phyloP scores from a whole-genome alignment of 495 filamentous ascomycete species.

The Podospora pseudocomata region DNA sequence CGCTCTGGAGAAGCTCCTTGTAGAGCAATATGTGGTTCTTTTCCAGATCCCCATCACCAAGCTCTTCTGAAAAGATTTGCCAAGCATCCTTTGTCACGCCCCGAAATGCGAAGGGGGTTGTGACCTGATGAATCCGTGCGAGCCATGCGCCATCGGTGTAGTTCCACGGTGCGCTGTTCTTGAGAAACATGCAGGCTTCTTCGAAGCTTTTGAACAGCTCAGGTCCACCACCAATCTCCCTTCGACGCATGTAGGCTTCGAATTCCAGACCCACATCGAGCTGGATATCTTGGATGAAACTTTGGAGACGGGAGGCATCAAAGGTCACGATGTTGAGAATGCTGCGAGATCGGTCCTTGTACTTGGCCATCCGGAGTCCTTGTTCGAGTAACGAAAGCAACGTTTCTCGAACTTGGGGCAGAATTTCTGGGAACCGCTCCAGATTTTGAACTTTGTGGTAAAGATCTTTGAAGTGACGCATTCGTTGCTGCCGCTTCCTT shows the following conservation, averaged over 20 bases:
- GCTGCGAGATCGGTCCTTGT: background rate
- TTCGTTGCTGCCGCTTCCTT: background rate
- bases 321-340: background rate
- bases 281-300: background rate
- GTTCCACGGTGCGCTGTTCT: slow-evolving; percentile 43
- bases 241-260: background rate
- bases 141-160: slow-evolving; percentile 52
- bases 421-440: slow-evolving; percentile 1
- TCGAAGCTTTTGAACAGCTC: slow-evolving; percentile 38
- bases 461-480: background rate
- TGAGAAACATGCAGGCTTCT: slow-evolving; percentile 43
- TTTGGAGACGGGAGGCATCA: background rate
- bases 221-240: background rate
- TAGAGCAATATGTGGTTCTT: slow-evolving; percentile 50
- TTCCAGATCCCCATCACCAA: slow-evolving; percentile 46
- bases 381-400: background rate
- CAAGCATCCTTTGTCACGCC: slow-evolving; percentile 41
- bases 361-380: background rate
- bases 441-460: slow-evolving; percentile 8
- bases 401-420: background rate
- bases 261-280: background rate
- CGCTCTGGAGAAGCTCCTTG: slow-evolving; percentile 36
- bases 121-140: slow-evolving; percentile 44
- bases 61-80: slow-evolving; percentile 51
- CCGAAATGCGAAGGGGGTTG: slow-evolving; percentile 36